Evolutionary conservation across 208 protist genomes (phyloP).

Genomic region (Trypanosoma mega): DNA sequence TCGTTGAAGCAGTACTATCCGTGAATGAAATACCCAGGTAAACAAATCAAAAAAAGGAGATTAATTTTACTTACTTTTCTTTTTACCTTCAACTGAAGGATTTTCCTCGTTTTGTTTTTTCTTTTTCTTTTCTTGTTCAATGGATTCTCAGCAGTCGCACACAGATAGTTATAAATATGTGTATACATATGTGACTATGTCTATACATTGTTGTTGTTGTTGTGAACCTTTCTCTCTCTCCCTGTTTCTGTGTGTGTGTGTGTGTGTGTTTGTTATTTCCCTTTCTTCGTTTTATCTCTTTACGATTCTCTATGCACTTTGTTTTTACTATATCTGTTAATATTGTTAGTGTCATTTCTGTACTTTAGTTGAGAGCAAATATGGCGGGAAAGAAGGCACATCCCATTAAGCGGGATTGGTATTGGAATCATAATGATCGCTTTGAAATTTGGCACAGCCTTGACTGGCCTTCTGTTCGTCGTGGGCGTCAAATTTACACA

Average conservation of each 20-base stretch:
- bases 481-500: conserved; percentile 97
- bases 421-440: conserved; percentile 89
- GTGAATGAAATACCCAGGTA: too few species aligned
- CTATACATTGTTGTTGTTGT: conserved; percentile 2
- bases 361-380: conserved; percentile 18
- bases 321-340: conserved; percentile 1
- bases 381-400: conserved; percentile 88
- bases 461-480: conserved; percentile 92
- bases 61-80: not conserved
- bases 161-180: conserved; percentile 13
- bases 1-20: not conserved
- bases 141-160: too few species aligned
- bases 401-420: conserved; percentile 86
- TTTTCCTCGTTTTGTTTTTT: conserved; percentile 15
- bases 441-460: conserved; percentile 90
- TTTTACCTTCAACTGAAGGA: not conserved
- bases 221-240: conserved; percentile 4
- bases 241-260: not conserved
- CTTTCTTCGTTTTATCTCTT: not conserved
- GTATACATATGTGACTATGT: conserved; percentile 20
- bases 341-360: not conserved
- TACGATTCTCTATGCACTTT: conserved; percentile 1
- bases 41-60: not conserved
- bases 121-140: conserved; percentile 11
- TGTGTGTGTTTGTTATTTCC: conserved; percentile 11